Base-by-base conservation (phyloP, 2,329 filamentous ascomycete species). In the Pseudopyricularia javanii region DNA sequence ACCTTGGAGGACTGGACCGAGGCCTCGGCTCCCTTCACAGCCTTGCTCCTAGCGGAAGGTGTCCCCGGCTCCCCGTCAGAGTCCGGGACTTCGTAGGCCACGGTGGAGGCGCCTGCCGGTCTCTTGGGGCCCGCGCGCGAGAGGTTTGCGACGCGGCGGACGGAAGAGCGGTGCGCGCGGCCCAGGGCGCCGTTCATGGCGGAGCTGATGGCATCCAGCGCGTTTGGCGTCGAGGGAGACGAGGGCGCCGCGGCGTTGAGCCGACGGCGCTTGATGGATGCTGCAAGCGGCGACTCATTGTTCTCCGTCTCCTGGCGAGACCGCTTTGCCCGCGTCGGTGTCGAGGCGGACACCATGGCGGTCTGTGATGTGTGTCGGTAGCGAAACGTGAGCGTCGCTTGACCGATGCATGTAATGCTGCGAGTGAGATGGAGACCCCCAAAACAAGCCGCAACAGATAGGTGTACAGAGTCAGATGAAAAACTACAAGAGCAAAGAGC, bases 81-180 rank as follows among this genome's bases (percentile, higher is more conserved):
- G n/a, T 56, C 56, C 14, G 62, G 59, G 22, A 60, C 53, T 14
- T 62, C 62, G 37, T 58, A 58, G 20, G 49, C 20, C n/a, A 20
- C 40, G 22, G 22, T 14, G 11, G 22, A 8, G 7, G 17, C 40
- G 9, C 11, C 24, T 7, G 40, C 22, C 17, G 40, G 40, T 20
- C 24, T 45, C 40, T 45, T 45, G 12, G 24, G 22, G 14, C 40
- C 40, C 14, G 40, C 40, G 9, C 40, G 11, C 40, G 17, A 20
- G 14, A 22, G 20, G 20, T 45, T 45, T 7, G 17, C 22, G 4
- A 45, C 9, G 3, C 40, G 40, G 14, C 20, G 40, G 8, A 20
- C 22, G 9, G 40, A 45, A 12, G 40, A 45, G 6, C 40, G 40
- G 40, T 9, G 40, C 14, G 20, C 40, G 5, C 17, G 17, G 24